A percentile compares a stretch with the other conserved stretches of the same genome.
Evolutionary conservation across 805 yeast species (phyloP).

Genomic region (Candida insectorum): DNA sequence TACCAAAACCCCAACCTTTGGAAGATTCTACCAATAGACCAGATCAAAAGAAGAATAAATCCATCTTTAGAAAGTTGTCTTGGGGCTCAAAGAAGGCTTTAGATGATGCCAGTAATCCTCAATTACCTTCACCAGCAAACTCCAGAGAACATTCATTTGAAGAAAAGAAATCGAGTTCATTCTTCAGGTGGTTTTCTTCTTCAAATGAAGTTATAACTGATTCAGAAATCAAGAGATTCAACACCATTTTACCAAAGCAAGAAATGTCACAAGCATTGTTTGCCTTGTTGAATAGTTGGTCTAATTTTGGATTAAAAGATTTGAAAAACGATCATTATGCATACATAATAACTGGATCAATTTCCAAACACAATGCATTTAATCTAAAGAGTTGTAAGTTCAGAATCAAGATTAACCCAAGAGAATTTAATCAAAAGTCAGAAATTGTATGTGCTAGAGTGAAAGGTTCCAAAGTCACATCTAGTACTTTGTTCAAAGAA

Average conservation of each 20-base stretch:
- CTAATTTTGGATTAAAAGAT: slow-evolving; percentile 62
- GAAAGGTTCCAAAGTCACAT: slow-evolving; percentile 63
- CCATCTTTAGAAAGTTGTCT: slow-evolving; percentile 49
- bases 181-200: slow-evolving; percentile 44
- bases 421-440: slow-evolving; percentile 44
- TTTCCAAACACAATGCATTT: slow-evolving; percentile 58
- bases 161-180: slow-evolving; percentile 23
- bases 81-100: slow-evolving; percentile 44
- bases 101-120: slow-evolving; percentile 22
- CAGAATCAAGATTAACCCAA: slow-evolving; percentile 47
- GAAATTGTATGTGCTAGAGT: slow-evolving; percentile 57
- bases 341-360: slow-evolving; percentile 54
- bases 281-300: slow-evolving; percentile 65
- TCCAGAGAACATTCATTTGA: slow-evolving; percentile 25
- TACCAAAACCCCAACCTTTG: slow-evolving; percentile 27
- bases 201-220: slow-evolving; percentile 18
- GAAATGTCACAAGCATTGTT: slow-evolving; percentile 65
- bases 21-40: slow-evolving; percentile 32
- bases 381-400: slow-evolving; percentile 64
- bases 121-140: slow-evolving; percentile 35
- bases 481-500: slow-evolving; percentile 57
- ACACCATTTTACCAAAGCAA: slow-evolving; percentile 41
- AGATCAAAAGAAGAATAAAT: slow-evolving; percentile 29
- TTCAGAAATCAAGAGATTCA: slow-evolving; percentile 30
- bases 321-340: slow-evolving; percentile 43